Evolutionary conservation across 2,329 filamentous ascomycete genomes (phyloP), one percentile per base, ranked within the genome.

Genomic region (Claviceps cyperi): DNA sequence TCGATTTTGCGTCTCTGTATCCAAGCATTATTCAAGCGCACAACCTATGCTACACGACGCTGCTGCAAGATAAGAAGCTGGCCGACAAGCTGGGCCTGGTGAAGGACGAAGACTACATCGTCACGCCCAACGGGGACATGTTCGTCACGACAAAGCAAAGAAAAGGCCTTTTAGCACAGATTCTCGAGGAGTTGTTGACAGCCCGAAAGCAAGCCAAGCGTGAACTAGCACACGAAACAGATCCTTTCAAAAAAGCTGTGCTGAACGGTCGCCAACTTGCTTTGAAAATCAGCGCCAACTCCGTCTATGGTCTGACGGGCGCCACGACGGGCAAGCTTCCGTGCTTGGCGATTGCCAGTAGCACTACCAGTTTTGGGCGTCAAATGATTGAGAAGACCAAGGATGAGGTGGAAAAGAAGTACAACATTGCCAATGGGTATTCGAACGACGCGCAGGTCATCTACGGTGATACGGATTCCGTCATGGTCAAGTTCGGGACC

Each of bases 361-460:
- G 89, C 68, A 97, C 92, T 14, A 98, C 92, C 1, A 89, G 86
- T 71, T 98, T 95, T 61, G 92, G 92, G 57, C 87, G 92, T 59
- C 86, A 96, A 64, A 98, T 98, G 92, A 98, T 98, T 71, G 91
- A 97, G 66, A 92, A 83, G 69, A 97, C 92, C 1, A 97, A 95
- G 67, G 77, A 84, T n/a, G 92, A 97, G 64, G 92, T 98, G 6
- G 91, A 97, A 67, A 75, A 78, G 40, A 83, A 80, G 57, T 98
- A 95, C 67, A 91, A 80, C 46, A 90, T 96, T 51, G 86, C 86
- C 47, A 97, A 98, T 60, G 92, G 92, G 17, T 98, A 97, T 67
- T 81, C 78, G 1, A 88, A 97, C 64, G 86, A 98, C 64, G 92
- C 92, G 0, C 83, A 96, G 63, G 92, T 98, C 69, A 94, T 98